Conservation (phyloP, 1,139 yeast genomes). For the Taphrina communis region DNA sequence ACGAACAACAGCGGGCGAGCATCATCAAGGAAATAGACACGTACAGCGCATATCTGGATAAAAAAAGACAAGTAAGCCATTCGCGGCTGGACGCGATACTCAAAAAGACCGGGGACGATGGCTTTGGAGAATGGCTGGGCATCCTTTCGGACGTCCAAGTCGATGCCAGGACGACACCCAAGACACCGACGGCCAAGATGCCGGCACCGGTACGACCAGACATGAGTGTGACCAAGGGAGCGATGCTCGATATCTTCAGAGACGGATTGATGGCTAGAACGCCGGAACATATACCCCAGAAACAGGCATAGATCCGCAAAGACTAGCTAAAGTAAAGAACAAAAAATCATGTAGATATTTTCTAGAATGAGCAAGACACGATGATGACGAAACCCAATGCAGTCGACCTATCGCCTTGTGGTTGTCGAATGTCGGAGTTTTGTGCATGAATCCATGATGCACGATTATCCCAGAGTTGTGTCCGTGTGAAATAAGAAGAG, state of each 20-base stretch:
- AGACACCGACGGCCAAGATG: conserved; percentile 23
- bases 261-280: conserved; percentile 25
- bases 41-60: conserved; percentile 15
- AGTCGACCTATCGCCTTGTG: no score
- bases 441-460: no score
- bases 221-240: conserved; percentile 19
- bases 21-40: conserved; percentile 17
- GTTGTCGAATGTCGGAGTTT: not conserved
- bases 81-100: conserved; percentile 8
- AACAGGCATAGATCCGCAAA: conserved; percentile 13
- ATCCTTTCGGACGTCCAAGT: conserved; percentile 34
- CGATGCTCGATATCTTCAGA: conserved; percentile 24
- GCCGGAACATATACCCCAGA: conserved; percentile 25
- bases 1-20: conserved; percentile 6
- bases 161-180: conserved; percentile 35
- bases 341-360: not conserved
- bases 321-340: no score
- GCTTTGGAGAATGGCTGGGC: conserved; percentile 38
- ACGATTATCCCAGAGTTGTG: no score
- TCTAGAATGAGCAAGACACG: not conserved
- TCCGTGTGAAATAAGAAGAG: no score
- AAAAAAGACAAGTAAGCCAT: conserved; percentile 16
- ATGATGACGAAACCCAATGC: not conserved
- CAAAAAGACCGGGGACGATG: conserved; percentile 10
- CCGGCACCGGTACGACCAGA: conserved; percentile 29